phyloP scores from a whole-genome alignment of 352 stramenopile species.

The Globisporangium okanoganense region DNA sequence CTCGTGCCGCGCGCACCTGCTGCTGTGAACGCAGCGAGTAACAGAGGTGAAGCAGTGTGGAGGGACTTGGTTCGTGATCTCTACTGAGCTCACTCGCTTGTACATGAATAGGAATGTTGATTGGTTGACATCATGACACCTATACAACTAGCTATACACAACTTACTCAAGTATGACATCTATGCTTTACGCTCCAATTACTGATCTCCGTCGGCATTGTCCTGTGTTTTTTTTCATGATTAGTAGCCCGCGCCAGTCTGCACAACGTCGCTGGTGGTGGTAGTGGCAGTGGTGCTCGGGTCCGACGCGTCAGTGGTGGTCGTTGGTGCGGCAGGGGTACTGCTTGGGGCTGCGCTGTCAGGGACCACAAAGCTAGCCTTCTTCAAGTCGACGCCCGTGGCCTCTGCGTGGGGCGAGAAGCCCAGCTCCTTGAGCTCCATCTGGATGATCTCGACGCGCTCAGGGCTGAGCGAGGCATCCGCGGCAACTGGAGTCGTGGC shows the following conservation, averaged over 20 bases:
- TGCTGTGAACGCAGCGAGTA: not conserved
- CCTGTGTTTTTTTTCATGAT: not conserved
- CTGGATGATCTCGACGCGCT: slow-evolving; percentile 11
- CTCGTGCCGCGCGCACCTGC: slow-evolving; percentile 16
- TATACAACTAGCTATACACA: too few relatives aligned
- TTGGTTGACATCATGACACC: too few relatives aligned
- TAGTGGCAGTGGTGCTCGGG: not conserved
- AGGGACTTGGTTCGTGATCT: too few relatives aligned
- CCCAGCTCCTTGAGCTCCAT: slow-evolving; percentile 7
- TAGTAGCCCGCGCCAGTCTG: not conserved
- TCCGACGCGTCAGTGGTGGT: not conserved
- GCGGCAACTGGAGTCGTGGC: not conserved
- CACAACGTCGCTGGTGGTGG: not conserved
- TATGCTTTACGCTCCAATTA: too few relatives aligned
- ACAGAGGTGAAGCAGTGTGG: not conserved
- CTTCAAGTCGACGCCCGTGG: slow-evolving; percentile 3
- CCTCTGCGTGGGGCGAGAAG: slow-evolving; percentile 3
- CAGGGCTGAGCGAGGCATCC: not conserved
- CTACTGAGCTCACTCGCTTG: too few relatives aligned
- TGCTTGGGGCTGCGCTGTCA: not conserved
- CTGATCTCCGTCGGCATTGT: too few relatives aligned
- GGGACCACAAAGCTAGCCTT: slow-evolving; percentile 2
- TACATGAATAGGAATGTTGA: too few relatives aligned
- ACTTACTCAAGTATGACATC: too few relatives aligned
- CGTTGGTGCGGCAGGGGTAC: not conserved